Evolutionary conservation across 805 yeast genomes (phyloP), one percentile per base, ranked within the genome.

Genomic region (Candida rishiriensis): DNA sequence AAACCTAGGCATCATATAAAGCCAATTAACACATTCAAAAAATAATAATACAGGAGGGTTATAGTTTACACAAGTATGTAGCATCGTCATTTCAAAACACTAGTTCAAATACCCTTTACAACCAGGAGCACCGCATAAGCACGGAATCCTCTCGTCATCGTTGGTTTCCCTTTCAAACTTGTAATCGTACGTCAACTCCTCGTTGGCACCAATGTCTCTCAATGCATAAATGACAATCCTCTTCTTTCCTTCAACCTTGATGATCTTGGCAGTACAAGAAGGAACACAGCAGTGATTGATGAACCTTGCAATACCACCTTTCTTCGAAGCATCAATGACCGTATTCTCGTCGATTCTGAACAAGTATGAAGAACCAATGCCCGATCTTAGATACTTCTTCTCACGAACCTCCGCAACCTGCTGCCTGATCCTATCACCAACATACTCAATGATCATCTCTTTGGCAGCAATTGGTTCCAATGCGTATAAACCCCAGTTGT

Each of bases 241-340:
- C 66, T 88, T 88, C 56, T 78, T 83, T 3, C 97, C 97, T 47
- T 89, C 97, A 34, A 89, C 97, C 63, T 88, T 88, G 57, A 90
- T 90, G 58, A 93, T 89, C 60, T 90, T 91, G 1, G 99, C 98
- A 0, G 96, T 89, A 67, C 99, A 93, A 53, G 96, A 89, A 1
- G 99, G 99, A 42, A 85, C 86, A 68, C 99, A 93, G 62, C 97
- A 89, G 63, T 93, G 99, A 57, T 93, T 93, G 62, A 93, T 93
- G 59, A 93, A 93, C 48, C 99, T 73, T 0, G 99, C 98, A 56
- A 90, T 90, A 3, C 98, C 97, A 26, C 99, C 99, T 51, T 83
- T 86, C 60, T 90, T 91, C 0, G 98, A 91, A 7, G 99, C 99
- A 68, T 93, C 99, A 43, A 93, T 86, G 9, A 93, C 97, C 0